Percentiles rank a stretch among this genome's conserved stretches.
Evolutionary conservation across 2,329 filamentous ascomycete species (phyloP).

Genomic region (Sporothrix phasma): DNA sequence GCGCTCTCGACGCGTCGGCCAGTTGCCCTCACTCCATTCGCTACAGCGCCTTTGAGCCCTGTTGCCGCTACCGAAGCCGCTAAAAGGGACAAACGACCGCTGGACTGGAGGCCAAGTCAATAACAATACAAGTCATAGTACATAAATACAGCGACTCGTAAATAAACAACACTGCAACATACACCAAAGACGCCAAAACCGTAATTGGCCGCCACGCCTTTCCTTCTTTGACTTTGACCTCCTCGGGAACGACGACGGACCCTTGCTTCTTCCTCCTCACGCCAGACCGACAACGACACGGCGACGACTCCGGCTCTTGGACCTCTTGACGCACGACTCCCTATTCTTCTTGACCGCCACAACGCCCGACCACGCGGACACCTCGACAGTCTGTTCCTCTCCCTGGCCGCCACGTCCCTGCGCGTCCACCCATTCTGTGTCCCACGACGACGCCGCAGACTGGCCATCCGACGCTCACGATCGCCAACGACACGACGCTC

Average conservation of each 20-base stretch:
- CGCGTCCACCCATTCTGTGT: neutral
- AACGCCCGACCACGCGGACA: neutral
- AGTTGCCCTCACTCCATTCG: neutral
- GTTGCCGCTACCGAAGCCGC: neutral
- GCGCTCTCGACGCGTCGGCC: constrained; percentile 11
- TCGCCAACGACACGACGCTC: neutral
- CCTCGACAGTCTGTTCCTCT: neutral
- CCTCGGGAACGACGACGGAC: neutral
- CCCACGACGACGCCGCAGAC: neutral
- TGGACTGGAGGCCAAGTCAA: neutral
- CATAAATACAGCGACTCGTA: too few relatives aligned
- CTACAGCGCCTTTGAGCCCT: constrained; percentile 1
- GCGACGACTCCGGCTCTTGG: neutral
- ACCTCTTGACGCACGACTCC: neutral
- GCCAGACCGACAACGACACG: constrained; percentile 9
- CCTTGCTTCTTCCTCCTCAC: constrained; percentile 3
- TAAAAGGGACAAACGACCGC: neutral
- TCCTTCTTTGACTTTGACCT: neutral
- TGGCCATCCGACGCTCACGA: neutral
- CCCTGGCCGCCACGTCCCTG: neutral
- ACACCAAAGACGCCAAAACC: neutral
- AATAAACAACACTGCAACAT: constrained; percentile 8
- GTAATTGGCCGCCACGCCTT: neutral
- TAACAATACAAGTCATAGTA: constrained; percentile 1
- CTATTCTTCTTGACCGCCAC: neutral